A percentile compares a stretch with the other conserved stretches of the same genome.
These are phyloP conservation scores for Mycosphaerella sp. DNA, from an alignment of 2,329 filamentous ascomycete species.

Conservation along the genomic window DNA sequence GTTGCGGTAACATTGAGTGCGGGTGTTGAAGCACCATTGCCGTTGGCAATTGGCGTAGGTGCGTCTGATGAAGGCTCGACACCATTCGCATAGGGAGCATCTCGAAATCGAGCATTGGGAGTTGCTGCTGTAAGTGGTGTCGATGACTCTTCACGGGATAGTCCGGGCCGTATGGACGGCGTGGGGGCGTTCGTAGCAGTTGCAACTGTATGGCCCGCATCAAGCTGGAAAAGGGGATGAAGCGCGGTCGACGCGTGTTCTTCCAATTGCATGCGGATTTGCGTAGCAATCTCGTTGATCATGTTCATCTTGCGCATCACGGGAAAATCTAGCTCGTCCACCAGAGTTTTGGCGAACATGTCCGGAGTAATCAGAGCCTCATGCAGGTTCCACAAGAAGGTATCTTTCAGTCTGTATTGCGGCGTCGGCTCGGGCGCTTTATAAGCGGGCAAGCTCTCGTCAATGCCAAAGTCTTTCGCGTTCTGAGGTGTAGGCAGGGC, in stretches of 20 bases:
- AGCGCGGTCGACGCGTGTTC: slow-evolving; percentile 93
- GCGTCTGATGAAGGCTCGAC: slow-evolving; percentile 37
- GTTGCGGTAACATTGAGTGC: slow-evolving; percentile 65
- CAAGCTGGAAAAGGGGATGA: slow-evolving; percentile 81
- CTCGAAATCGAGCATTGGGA: slow-evolving; percentile 22
- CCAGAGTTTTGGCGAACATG: slow-evolving; percentile 83
- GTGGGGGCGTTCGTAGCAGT: slow-evolving; percentile 28
- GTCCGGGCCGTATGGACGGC: slow-evolving; percentile 34
- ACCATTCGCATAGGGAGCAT: slow-evolving; percentile 48
- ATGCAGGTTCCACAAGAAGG: slow-evolving; percentile 97
- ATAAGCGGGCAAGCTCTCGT: slow-evolving; percentile 71
- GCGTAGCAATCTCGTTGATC: slow-evolving; percentile 77
- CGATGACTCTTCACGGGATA: slow-evolving; percentile 48
- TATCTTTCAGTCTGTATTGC: slow-evolving; percentile 82
- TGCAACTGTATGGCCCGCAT: slow-evolving; percentile 23
- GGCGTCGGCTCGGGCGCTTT: slow-evolving; percentile 71
- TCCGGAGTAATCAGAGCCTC: slow-evolving; percentile 92
- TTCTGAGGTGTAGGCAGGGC: slow-evolving; percentile 59
- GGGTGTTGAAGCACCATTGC: slow-evolving; percentile 38
- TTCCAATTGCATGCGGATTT: slow-evolving; percentile 90
- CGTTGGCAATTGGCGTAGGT: slow-evolving; percentile 42
- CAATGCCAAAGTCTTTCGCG: slow-evolving; percentile 51
- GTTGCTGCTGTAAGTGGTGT: slow-evolving; percentile 34
- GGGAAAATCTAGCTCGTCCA: slow-evolving; percentile 88
- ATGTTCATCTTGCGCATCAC: slow-evolving; percentile 57